Percentiles rank a stretch among this genome's conserved stretches.
These are phyloP conservation scores for Phytophthora syringae DNA, from an alignment of 352 stramenopile species.

Conservation along the genomic window DNA sequence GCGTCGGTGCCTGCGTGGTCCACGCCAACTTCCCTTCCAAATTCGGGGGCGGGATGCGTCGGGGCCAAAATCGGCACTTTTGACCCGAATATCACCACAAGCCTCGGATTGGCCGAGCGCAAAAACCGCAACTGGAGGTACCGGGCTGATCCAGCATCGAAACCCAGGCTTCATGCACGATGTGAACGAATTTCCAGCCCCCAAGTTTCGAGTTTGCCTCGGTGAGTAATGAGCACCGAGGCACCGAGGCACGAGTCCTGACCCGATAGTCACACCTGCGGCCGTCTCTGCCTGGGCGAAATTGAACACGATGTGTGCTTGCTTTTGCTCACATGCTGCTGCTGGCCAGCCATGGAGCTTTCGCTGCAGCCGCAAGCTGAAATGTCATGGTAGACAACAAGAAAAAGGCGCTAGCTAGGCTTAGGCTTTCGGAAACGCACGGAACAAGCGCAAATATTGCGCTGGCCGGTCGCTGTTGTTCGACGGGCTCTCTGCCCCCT, in stretches of 20 bases:
- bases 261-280: no score
- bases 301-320: no score
- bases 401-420: slow-evolving; percentile 11
- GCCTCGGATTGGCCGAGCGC: background rate
- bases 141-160: slow-evolving; percentile 12
- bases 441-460: background rate
- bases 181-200: slow-evolving; percentile 1
- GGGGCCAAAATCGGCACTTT: slow-evolving; percentile 17
- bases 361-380: slow-evolving; percentile 4
- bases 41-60: slow-evolving; percentile 36
- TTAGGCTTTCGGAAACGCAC: slow-evolving; percentile 10
- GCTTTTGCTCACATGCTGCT: background rate
- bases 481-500: slow-evolving; percentile 14
- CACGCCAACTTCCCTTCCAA: slow-evolving; percentile 43
- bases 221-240: slow-evolving; percentile 7
- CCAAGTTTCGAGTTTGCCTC: background rate
- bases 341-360: background rate
- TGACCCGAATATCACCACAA: slow-evolving; percentile 38
- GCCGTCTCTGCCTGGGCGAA: background rate
- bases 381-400: slow-evolving; percentile 25
- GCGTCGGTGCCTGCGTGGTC: slow-evolving; percentile 19
- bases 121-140: slow-evolving; percentile 21
- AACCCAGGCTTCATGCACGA: background rate
- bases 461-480: background rate
- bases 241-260: no score